A percentile compares a stretch with the other conserved stretches of the same genome.
These are phyloP conservation scores for Sclerotinia subarctica DNA, from an alignment of 2,329 filamentous ascomycete species.

Conservation along the genomic window DNA sequence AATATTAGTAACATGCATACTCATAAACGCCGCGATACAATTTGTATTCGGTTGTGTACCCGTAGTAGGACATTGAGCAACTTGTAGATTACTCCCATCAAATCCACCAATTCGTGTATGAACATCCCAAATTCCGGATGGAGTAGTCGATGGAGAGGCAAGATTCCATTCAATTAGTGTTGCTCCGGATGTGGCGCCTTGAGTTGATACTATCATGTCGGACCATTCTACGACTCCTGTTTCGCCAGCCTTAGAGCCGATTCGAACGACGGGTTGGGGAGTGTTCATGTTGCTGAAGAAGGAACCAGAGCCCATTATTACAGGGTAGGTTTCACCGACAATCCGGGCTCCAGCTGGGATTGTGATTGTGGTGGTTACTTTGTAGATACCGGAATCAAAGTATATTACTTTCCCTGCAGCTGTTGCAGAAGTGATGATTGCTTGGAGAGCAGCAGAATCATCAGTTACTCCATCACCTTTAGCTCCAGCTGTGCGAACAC, in stretches of 20 bases:
- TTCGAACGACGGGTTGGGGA: conserved; percentile 48
- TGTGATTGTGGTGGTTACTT: conserved; percentile 46
- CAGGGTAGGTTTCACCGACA: conserved; percentile 46
- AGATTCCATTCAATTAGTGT: conserved; percentile 66
- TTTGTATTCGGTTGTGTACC: conserved; percentile 38
- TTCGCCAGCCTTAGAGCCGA: conserved; percentile 55
- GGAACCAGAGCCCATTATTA: conserved; percentile 40
- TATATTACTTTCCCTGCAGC: conserved; percentile 49
- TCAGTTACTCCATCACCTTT: conserved; percentile 55
- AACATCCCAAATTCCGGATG: conserved; percentile 52
- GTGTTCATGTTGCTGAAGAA: conserved; percentile 44
- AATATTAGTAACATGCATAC: conserved; percentile 38
- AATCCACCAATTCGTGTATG: conserved; percentile 45
- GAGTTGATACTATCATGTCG: conserved; percentile 53
- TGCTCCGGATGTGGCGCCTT: conserved; percentile 50
- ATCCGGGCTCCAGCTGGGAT: conserved; percentile 44
- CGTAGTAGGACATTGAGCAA: conserved; percentile 64
- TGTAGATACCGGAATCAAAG: conserved; percentile 56
- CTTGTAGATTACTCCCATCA: conserved; percentile 46
- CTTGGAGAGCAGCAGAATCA: conserved; percentile 58
- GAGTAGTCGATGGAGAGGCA: conserved; percentile 49
- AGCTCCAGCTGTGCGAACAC: conserved; percentile 44
- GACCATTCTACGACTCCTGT: conserved; percentile 58
- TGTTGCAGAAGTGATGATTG: conserved; percentile 50
- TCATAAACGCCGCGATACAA: conserved; percentile 40